Evolutionary conservation across 2,329 filamentous ascomycete genomes (phyloP), one percentile per base, ranked within the genome.

Genomic region (Sordariomycetes sp.): DNA sequence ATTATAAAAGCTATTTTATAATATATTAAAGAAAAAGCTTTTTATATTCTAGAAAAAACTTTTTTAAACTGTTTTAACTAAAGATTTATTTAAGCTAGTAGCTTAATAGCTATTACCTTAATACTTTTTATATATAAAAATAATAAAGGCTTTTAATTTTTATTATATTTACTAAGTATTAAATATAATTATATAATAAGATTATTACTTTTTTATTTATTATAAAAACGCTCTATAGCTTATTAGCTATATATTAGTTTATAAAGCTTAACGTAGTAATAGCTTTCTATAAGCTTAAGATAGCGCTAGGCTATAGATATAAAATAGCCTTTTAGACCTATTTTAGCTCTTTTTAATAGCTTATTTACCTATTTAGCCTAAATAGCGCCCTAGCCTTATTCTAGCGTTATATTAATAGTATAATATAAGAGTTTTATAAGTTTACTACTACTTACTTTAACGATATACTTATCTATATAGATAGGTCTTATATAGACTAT

Each of bases 91-190:
- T 54, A 42, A 42, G 35, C 32, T 54, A 54, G 32, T 42, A 54
- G 53, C 53, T 54, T 24, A 22, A 20, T 42, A 42, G n/a, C 35
- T 36, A 15, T 4, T 12, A 17, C 32, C 10, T 12, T 39, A 42
- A 20, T 54, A 13, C 32, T 54, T 6, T 54, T 54, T 54, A 54
- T 54, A 4, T n/a, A 42, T 34, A 54, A 54, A 39, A 39, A 54
- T 24, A 39, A 20, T 1, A 42, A 17, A 3, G 3, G 32, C 8
- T 4, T 54, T 54, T 10, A 42, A 54, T 3, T 42, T 54, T 22
- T 54, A 54, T 12, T 36, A 25, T 24, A n/a, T 42, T 17, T 54
- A 36, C 32, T 39, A 39, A 10, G 20, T 22, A 6, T 42, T 54
- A 36, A 54, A 54, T 12, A 13, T 15, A 24, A 36, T 54, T 54